phyloP scores from a whole-genome alignment of 1,139 yeast genomes.

The Taphrina deformans region DNA sequence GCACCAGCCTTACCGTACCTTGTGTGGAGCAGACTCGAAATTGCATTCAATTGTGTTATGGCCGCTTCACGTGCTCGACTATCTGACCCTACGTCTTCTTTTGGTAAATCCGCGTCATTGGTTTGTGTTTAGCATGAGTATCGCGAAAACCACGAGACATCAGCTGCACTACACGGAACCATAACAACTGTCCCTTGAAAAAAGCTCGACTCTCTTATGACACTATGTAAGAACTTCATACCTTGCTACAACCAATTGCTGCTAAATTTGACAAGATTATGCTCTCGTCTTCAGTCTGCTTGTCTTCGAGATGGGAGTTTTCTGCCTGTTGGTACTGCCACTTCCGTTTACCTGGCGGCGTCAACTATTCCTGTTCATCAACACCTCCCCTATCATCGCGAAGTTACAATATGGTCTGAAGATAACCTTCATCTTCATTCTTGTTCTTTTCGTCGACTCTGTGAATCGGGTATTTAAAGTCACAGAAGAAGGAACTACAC shows the following conservation, averaged over 20 bases:
- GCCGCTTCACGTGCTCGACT: background rate
- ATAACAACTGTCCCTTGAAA: background rate
- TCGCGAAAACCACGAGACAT: background rate
- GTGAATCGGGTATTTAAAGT: constrained; percentile 79
- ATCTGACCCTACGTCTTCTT: background rate
- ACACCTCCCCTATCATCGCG: constrained; percentile 69
- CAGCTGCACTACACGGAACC: background rate
- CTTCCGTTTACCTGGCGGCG: constrained; percentile 74
- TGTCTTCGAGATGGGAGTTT: constrained; percentile 74
- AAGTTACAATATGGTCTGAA: constrained; percentile 75
- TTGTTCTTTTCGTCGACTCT: constrained; percentile 82
- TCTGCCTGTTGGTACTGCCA: constrained; percentile 80
- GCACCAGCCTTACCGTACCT: too few species aligned
- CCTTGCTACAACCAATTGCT: background rate
- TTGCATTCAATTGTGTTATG: too few species aligned
- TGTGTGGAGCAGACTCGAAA: too few species aligned
- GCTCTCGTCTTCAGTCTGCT: constrained; percentile 70
- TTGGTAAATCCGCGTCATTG: background rate
- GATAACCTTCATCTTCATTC: constrained; percentile 70
- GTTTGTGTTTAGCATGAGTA: background rate
- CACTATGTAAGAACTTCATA: background rate
- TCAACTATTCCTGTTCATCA: constrained; percentile 61
- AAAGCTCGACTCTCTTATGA: background rate
- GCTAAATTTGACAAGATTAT: constrained; percentile 49
- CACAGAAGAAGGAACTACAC: constrained; percentile 53